phyloP scores from a whole-genome alignment of 768 basidiomycete genomes.

The Lactifluus hygrophoroides region DNA sequence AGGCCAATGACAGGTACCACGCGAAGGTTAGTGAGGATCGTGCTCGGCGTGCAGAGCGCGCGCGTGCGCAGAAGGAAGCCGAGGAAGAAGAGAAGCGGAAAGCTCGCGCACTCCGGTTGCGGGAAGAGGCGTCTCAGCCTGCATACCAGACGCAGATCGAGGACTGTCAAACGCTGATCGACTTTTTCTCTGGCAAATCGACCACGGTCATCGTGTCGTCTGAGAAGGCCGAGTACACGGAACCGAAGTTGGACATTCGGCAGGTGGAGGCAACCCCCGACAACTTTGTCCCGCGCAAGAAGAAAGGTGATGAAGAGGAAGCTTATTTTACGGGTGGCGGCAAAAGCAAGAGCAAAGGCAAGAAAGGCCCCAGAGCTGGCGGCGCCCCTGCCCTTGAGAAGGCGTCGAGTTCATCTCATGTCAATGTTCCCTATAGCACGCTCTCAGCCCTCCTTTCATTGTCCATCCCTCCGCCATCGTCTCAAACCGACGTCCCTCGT shows the following conservation, averaged over 20 bases:
- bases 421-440: conserved; percentile 79
- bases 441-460: conserved; percentile 80
- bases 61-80: conserved; percentile 63
- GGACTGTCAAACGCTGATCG: conserved; percentile 90
- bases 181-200: conserved; percentile 67
- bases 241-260: conserved; percentile 76
- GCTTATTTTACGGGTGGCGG: conserved; percentile 68
- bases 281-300: conserved; percentile 72
- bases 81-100: conserved; percentile 73
- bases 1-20: conserved; percentile 77
- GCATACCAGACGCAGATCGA: conserved; percentile 92
- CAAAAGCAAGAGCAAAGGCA: conserved; percentile 55
- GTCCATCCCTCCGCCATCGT: conserved; percentile 84
- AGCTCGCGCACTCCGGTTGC: conserved; percentile 69
- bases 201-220: conserved; percentile 38
- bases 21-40: conserved; percentile 83
- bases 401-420: conserved; percentile 32
- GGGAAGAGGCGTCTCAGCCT: conserved; percentile 84
- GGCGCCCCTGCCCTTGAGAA: conserved; percentile 29
- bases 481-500: conserved; percentile 66
- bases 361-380: conserved; percentile 38
- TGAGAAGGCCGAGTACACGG: conserved; percentile 43
- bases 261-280: conserved; percentile 69
- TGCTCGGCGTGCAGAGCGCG: conserved; percentile 70
- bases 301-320: conserved; percentile 86